Evolutionary conservation across 2,329 filamentous ascomycete species (phyloP), one percentile per base, ranked within the genome.

Genomic region (Trichoderma pleuroti): DNA sequence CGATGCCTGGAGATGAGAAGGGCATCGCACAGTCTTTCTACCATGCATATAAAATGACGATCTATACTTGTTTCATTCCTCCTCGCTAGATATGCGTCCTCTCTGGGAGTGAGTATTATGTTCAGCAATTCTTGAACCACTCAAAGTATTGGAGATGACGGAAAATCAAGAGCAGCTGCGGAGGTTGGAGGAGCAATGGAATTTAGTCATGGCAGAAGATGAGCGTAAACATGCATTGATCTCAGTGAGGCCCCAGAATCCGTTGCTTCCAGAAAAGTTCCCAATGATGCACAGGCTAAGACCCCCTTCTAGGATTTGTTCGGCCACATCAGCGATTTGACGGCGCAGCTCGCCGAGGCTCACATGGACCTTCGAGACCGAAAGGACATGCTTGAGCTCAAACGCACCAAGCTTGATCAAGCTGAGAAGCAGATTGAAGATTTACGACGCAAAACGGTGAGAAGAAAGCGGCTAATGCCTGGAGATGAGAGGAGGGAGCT

Each of bases 341-440:
- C 65, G 30, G 49, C 56, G 14, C 54, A 69, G 49, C 66, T 71
- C 42, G 42, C 57, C 10, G 70, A 71, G 54, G 70, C 70, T 5
- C 63, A 71, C 14, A 69, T 70, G 70, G 70, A 71, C 26, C 65
- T 71, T 54, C 70, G 66, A 30, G 70, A 71, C 24, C 63, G 66
- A 65, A 71, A 71, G 59, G 70, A 71, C n/a, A 70, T 71, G 65
- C 65, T 71, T 63, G 66, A 71, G 24, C 57, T 71, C 28, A 71
- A 63, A 52, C 70, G 70, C 24, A 59, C 63, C 30, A 59, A 70
- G 28, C 65, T 69, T 21, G 66, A 71, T 36, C 21, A 28, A 21
- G 59, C 59, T 6, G 66, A 71, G 52, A 71, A 70, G 39, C 70
- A 67, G 24, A 49, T 71, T 46, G 65, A 70, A 52, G 70, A 70